Evolutionary conservation across 768 basidiomycete genomes (phyloP).

Genomic region (Chlorophyllum brunneum): DNA sequence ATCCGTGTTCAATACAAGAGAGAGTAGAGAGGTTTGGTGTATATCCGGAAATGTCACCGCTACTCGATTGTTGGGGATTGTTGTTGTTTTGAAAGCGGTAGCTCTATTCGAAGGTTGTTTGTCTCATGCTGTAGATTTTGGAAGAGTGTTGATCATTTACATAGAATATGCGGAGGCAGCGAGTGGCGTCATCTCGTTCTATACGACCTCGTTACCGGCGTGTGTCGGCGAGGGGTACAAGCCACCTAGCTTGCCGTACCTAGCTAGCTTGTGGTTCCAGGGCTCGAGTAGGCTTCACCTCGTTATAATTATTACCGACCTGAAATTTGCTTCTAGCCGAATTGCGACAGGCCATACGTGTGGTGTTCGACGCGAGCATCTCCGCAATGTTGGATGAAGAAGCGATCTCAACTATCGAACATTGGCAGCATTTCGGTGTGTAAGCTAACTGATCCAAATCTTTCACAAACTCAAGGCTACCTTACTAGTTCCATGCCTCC

Average conservation of each 20-base stretch:
- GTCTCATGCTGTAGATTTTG: neutral
- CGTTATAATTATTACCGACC: neutral
- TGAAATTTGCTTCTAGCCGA: conserved; percentile 45
- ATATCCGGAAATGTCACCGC: conserved; percentile 71
- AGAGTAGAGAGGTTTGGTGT: conserved; percentile 57
- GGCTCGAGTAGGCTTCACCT: conserved; percentile 50
- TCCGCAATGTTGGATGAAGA: conserved; percentile 66
- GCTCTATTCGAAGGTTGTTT: conserved; percentile 63
- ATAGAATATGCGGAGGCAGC: conserved; percentile 67
- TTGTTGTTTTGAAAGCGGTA: conserved; percentile 65
- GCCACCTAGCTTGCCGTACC: conserved; percentile 65
- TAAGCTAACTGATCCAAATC: neutral
- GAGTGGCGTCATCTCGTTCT: conserved; percentile 76
- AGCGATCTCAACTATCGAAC: conserved; percentile 51
- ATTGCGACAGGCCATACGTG: conserved; percentile 69
- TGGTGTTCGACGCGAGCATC: conserved; percentile 76
- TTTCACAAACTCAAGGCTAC: neutral
- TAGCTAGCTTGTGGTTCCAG: conserved; percentile 77
- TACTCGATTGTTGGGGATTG: conserved; percentile 60
- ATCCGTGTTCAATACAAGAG: conserved; percentile 35
- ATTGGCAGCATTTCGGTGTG: conserved; percentile 64
- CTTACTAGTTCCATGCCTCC: conserved; percentile 54
- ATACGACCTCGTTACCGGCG: conserved; percentile 64
- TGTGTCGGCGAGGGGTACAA: conserved; percentile 58
- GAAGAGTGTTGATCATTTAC: neutral